Percentiles rank a stretch among this genome's conserved stretches.
phyloP scores from a whole-genome alignment of 441 rosid genomes.

The Arabidopsis hybrid region DNA sequence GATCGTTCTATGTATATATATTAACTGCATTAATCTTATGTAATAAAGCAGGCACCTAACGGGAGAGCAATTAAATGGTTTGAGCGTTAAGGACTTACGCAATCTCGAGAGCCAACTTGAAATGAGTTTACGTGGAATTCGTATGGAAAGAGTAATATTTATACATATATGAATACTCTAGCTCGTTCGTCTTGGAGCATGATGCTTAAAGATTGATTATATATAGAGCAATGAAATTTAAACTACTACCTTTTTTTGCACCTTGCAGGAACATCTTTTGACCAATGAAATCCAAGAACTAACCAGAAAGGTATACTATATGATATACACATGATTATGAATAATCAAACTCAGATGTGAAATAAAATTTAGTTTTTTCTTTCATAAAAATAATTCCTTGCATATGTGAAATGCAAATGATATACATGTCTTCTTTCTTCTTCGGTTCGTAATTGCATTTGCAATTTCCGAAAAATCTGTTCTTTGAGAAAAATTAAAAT shows the following conservation, averaged over 20 bases:
- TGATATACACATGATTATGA: not conserved
- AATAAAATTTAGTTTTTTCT: no score
- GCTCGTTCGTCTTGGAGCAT: not conserved
- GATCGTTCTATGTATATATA: not conserved
- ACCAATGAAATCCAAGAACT: slow-evolving; percentile 79
- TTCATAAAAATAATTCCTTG: no score
- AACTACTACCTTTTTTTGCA: not conserved
- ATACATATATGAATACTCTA: not conserved
- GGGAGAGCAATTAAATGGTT: slow-evolving; percentile 83
- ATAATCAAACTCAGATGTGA: not conserved
- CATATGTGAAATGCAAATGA: no score
- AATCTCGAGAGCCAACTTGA: slow-evolving; percentile 83
- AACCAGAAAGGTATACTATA: slow-evolving; percentile 59
- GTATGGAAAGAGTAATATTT: slow-evolving; percentile 63
- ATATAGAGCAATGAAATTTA: slow-evolving; percentile 2
- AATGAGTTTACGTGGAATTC: slow-evolving; percentile 70
- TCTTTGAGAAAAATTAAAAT: not conserved
- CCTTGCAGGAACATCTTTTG: slow-evolving; percentile 70
- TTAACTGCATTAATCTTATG: not conserved
- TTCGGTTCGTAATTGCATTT: not conserved
- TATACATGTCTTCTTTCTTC: no score
- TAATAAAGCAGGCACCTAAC: slow-evolving; percentile 60
- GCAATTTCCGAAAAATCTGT: not conserved
- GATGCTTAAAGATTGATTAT: not conserved
- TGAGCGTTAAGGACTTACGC: slow-evolving; percentile 62